phyloP scores from a whole-genome alignment of 208 protist genomes.

The Leishmania tropica region DNA sequence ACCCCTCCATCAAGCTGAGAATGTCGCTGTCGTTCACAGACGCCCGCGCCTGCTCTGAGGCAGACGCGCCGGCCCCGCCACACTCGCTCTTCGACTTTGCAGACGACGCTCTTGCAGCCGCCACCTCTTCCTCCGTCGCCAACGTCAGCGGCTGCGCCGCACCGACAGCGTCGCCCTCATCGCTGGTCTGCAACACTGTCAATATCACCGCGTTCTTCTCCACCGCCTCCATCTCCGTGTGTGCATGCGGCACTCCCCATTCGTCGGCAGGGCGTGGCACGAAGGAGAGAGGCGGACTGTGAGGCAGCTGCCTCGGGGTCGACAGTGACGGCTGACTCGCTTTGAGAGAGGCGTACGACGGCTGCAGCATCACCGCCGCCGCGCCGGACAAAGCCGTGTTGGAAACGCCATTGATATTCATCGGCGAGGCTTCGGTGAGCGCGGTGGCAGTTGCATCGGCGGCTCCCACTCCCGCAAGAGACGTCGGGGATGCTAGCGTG shows the following conservation, averaged over 20 bases:
- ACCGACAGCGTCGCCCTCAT: neutral
- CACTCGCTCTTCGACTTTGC: neutral
- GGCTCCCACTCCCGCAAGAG: neutral
- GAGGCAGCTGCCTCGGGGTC: neutral
- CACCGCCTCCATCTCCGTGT: conserved; percentile 58
- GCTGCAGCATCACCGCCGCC: neutral
- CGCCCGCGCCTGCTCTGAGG: conserved; percentile 14
- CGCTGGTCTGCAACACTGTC: conserved; percentile 46
- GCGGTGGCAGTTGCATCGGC: neutral
- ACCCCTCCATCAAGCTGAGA: neutral
- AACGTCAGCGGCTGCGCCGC: neutral
- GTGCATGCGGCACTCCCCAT: conserved; percentile 46
- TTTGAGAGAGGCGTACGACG: neutral
- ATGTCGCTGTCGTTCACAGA: conserved; percentile 1
- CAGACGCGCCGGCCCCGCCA: neutral
- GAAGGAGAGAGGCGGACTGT: conserved; percentile 20
- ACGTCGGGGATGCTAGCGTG: neutral
- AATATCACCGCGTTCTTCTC: conserved; percentile 77
- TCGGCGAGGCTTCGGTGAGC: neutral
- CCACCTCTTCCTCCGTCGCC: neutral
- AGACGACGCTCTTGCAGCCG: neutral
- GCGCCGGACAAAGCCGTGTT: neutral
- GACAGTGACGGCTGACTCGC: too few relatives aligned
- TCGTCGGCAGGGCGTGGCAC: conserved; percentile 37
- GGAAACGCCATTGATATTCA: neutral